Evolutionary conservation across 139 green algal genomes (phyloP), one percentile per base, ranked within the genome.

Genomic region (Eudorina sp.): DNA sequence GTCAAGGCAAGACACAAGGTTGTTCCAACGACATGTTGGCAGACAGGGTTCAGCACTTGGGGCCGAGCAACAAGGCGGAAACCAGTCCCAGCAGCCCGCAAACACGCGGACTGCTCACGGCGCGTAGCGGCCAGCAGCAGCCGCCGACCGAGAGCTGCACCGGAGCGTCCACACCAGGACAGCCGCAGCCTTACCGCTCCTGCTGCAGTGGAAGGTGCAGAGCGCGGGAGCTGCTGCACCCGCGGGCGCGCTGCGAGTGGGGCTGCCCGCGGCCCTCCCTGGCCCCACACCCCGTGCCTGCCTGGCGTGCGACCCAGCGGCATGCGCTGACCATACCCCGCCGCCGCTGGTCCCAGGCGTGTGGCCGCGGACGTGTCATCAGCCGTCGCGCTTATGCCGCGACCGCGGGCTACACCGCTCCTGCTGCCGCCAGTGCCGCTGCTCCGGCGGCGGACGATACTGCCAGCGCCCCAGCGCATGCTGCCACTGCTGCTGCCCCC

Each of bases 261-360:
- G 75, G 75, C 48, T 68, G 75, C 75, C 75, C 75, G 75, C 75
- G 16, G 75, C 51, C 51, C 75, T 34, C 48, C 48, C 31, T 53
- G 18, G 75, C 46, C 48, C 74, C 72, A 62, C 43, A 53, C 41
- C 29, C 73, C 73, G 45, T 23, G 48, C 19, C 48, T 19, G n/a
- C n/a, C n/a, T 34, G 48, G 2, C n/a, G 48, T 13, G 74, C 66
- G 19, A 18, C 66, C n/a, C 74, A 68, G 74, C 45, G 27, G 72
- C 72, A 19, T 62, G 72, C 72, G 72, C 72, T 81, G 46, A 62
- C 75, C 75, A 68, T 31, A 46, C 75, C 31, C 48, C 34, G 48
- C 48, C 34, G 48, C 48, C 48, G 75, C 34, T 46, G 75, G 48
- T n/a, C 75, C 48, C 48, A 31, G 48, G 48, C 31, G 18, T 34